Base-by-base conservation (phyloP, 1,284 basidiomycete genomes). In the Spongispora temasekensis region DNA sequence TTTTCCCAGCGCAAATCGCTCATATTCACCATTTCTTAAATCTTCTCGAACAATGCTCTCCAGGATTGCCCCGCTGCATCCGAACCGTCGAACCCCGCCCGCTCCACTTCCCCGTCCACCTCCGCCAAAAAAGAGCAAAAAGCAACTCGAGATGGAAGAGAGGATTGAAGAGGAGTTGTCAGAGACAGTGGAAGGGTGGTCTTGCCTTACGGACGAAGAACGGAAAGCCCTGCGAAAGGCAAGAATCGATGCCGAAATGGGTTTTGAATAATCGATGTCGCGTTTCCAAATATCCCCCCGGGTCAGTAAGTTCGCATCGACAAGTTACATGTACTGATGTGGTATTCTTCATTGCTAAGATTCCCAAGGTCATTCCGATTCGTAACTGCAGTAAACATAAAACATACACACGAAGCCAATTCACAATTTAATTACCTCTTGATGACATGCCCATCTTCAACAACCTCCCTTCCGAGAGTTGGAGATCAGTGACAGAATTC, bases 131-230 rank as follows among this genome's bases (percentile, higher is more conserved):
- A 91, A 91, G 78, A 86, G 81, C 51, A 91, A 91, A 78, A 91
- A 91, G 72, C 84, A 89, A 75, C 73, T 89, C 25, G 83, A 87
- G 68, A 74, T 83, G 67, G 90, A 92, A 75, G 89, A 91, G 73
- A 83, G 80, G 68, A 91, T 91, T 83, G 89, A 91, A 71, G 84
- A 89, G 72, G 89, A 92, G 74, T 75, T 92, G 57, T 78, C 88
- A 44, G 90, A 92, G 62, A 84, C 78, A 50, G 77, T 89, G 9
- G 88, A 89, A 17, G 90, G 89, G 8, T 92, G 90, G 90, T 83
- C 82, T 56, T 82, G 81, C 48, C 77, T 91, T 76, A 76, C 78
- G 17, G 87, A 90, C 63, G 80, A 80, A 55, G 88, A 91, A 71
- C 81, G 89, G 67, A 84, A 79, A 62, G 78, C 77, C 59, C 73